Evolutionary conservation across 495 filamentous ascomycete species (phyloP).

Genomic region (Podospora fimiseda): DNA sequence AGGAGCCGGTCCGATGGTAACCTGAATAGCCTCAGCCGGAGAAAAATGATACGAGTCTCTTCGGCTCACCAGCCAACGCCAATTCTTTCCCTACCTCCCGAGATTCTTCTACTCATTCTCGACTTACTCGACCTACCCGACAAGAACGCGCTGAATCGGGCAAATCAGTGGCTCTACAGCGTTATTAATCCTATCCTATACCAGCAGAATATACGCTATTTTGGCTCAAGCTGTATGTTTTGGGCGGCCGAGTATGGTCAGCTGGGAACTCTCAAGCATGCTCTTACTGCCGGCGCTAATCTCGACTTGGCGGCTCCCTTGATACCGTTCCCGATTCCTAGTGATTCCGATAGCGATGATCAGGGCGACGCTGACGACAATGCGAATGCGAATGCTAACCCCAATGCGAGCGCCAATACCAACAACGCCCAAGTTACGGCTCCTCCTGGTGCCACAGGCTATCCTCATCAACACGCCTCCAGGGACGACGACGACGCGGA

Average conservation of each 20-base stretch:
- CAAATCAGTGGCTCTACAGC: slow-evolving; percentile 16
- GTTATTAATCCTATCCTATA: slow-evolving; percentile 22
- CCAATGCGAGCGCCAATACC: not conserved
- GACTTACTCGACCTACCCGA: slow-evolving; percentile 15
- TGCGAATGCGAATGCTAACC: not conserved
- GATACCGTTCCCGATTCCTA: not conserved
- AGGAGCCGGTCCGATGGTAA: no score
- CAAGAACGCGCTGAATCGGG: slow-evolving; percentile 14
- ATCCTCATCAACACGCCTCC: not conserved
- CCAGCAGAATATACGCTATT: slow-evolving; percentile 14
- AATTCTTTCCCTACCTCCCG: slow-evolving; percentile 17
- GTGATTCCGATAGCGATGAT: not conserved
- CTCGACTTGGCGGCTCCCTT: slow-evolving; percentile 18
- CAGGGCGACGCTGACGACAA: slow-evolving; percentile 6
- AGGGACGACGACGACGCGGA: not conserved
- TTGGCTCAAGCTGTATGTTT: slow-evolving; percentile 10
- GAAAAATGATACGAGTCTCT: not conserved
- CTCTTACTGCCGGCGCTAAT: slow-evolving; percentile 21
- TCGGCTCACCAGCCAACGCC: slow-evolving; percentile 6
- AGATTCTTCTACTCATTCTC: slow-evolving; percentile 24
- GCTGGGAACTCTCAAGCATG: slow-evolving; percentile 22
- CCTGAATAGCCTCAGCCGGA: no score
- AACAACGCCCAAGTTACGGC: not conserved
- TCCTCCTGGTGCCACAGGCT: not conserved
- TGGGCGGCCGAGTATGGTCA: slow-evolving; percentile 21